Evolutionary conservation across 2,329 filamentous ascomycete genomes (phyloP).

Genomic region (Fusarium fujikuroi): DNA sequence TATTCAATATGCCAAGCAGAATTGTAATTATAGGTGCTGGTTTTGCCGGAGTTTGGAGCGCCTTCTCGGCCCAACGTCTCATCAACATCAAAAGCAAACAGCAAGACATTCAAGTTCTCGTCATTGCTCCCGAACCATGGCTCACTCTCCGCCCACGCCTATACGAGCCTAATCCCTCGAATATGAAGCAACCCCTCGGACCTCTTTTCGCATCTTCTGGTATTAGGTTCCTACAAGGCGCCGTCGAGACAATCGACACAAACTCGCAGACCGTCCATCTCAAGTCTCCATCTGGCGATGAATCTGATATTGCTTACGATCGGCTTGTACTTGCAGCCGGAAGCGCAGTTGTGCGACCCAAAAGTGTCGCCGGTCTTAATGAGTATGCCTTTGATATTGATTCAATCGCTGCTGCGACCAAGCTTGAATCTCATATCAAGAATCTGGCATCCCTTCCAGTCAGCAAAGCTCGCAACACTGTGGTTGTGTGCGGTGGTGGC

Average conservation of each 20-base stretch:
- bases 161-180: conserved; percentile 45
- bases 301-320: conserved; percentile 38
- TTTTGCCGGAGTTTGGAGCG: conserved; percentile 26
- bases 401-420: conserved; percentile 39
- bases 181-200: conserved; percentile 33
- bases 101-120: conserved; percentile 40
- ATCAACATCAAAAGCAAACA: neutral
- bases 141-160: conserved; percentile 49
- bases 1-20: neutral
- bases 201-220: conserved; percentile 42
- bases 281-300: neutral
- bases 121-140: conserved; percentile 48
- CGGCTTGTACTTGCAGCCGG: conserved; percentile 52
- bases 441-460: conserved; percentile 25
- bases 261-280: conserved; percentile 27
- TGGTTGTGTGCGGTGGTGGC: conserved; percentile 49
- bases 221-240: conserved; percentile 44
- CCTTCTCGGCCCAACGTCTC: conserved; percentile 20
- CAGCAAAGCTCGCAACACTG: conserved; percentile 46
- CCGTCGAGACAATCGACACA: conserved; percentile 30
- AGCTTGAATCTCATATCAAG: conserved; percentile 46
- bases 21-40: conserved; percentile 25
- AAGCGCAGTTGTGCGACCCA: conserved; percentile 47
- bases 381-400: conserved; percentile 52
- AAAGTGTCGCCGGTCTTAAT: conserved; percentile 40